These are phyloP conservation scores for Acacia crassicarpa DNA, from an alignment of 306 rosid genomes.

Conservation along the genomic window DNA sequence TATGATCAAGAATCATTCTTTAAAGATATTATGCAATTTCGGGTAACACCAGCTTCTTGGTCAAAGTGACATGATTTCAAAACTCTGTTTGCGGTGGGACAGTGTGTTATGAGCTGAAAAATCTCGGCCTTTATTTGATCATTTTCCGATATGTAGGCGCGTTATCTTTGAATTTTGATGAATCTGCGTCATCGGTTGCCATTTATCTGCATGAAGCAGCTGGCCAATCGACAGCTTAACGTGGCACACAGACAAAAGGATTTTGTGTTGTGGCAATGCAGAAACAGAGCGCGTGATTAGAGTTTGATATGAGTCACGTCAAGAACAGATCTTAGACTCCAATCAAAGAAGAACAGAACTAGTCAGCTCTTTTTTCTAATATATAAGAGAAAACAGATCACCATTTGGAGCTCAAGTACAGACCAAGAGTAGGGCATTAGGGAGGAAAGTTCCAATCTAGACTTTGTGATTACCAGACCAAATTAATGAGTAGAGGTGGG, in stretches of 20 bases:
- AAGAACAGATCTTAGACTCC: not conserved
- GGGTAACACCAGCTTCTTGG: not conserved
- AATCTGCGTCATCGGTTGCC: not conserved
- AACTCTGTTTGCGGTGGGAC: slow-evolving; percentile 26
- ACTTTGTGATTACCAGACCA: not conserved
- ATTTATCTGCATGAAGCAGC: not conserved
- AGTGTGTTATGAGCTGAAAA: slow-evolving; percentile 12
- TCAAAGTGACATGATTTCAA: not conserved
- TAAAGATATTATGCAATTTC: not conserved
- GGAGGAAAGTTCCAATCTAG: not conserved
- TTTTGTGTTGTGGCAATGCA: not conserved
- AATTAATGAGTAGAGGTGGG: not conserved
- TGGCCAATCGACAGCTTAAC: not conserved
- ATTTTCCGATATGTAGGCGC: not conserved
- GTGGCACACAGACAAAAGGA: not conserved
- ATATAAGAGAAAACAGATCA: not conserved
- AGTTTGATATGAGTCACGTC: not conserved
- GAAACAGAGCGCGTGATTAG: not conserved
- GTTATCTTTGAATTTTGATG: not conserved
- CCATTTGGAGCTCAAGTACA: not conserved
- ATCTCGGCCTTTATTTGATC: not conserved
- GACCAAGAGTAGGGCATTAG: not conserved
- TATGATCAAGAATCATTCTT: not conserved
- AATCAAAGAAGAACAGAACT: not conserved
- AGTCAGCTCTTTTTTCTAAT: not conserved